phyloP scores from a whole-genome alignment of 2,329 filamentous ascomycete genomes.

The Claviceps citrina region DNA sequence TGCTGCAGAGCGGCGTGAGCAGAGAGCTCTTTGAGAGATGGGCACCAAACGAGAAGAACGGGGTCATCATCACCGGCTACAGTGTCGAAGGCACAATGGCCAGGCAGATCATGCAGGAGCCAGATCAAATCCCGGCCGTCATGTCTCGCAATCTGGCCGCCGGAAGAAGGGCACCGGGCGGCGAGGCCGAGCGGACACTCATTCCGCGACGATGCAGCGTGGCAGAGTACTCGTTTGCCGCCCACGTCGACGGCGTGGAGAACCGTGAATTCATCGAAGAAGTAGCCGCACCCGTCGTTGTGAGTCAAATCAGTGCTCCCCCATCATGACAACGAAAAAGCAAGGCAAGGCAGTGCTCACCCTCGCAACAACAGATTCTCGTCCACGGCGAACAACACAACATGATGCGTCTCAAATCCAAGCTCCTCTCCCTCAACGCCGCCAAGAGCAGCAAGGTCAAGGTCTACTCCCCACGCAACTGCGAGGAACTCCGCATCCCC shows the following conservation, averaged over 20 bases:
- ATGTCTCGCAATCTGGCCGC: slow-evolving; percentile 61
- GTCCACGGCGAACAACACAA: slow-evolving; percentile 96
- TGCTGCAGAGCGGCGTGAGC: slow-evolving; percentile 93
- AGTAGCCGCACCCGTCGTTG: slow-evolving; percentile 78
- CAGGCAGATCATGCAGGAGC: slow-evolving; percentile 86
- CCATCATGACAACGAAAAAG: not conserved
- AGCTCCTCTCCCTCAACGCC: slow-evolving; percentile 80
- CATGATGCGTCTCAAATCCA: slow-evolving; percentile 93
- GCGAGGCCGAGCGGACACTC: slow-evolving; percentile 73
- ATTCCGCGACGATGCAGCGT: slow-evolving; percentile 87
- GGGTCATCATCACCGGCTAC: slow-evolving; percentile 97
- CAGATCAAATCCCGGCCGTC: slow-evolving; percentile 84
- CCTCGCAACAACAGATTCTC: slow-evolving; percentile 47
- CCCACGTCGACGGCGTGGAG: slow-evolving; percentile 89
- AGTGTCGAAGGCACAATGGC: slow-evolving; percentile 98
- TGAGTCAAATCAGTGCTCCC: slow-evolving; percentile 31
- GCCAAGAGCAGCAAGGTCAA: slow-evolving; percentile 71
- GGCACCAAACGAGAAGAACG: slow-evolving; percentile 92
- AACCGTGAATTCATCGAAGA: slow-evolving; percentile 96
- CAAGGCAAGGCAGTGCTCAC: not conserved
- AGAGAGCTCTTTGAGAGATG: slow-evolving; percentile 84
- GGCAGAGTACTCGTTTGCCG: slow-evolving; percentile 87
- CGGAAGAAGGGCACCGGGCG: slow-evolving; percentile 44
- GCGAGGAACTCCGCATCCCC: slow-evolving; percentile 84
- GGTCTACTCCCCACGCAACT: slow-evolving; percentile 86